These are phyloP conservation scores for Venustampulla echinocandica DNA, from an alignment of 495 filamentous ascomycete species.

Conservation along the genomic window DNA sequence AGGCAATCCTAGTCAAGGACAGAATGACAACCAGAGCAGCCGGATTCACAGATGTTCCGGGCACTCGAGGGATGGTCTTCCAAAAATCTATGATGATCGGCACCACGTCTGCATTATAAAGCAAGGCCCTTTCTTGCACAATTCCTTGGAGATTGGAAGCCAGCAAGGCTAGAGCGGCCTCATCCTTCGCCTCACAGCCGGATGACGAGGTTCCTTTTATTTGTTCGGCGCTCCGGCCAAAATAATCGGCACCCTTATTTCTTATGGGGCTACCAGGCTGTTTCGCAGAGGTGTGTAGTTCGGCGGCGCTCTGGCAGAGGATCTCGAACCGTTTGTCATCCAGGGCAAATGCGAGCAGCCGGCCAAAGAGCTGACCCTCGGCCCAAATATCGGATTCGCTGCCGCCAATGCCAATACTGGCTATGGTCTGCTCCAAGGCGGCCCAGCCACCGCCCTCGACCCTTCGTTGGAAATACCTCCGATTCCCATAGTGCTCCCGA, in stretches of 20 bases:
- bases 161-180: slow-evolving; percentile 20
- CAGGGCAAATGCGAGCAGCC: slow-evolving; percentile 72
- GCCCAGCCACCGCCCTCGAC: slow-evolving; percentile 69
- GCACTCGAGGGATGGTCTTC: slow-evolving; percentile 44
- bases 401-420: slow-evolving; percentile 49
- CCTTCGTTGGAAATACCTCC: slow-evolving; percentile 69
- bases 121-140: slow-evolving; percentile 43
- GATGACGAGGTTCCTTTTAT: background rate
- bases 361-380: slow-evolving; percentile 71
- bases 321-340: slow-evolving; percentile 60
- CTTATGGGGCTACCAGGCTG: background rate
- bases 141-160: slow-evolving; percentile 35
- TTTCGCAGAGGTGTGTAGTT: slow-evolving; percentile 2
- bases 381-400: slow-evolving; percentile 50
- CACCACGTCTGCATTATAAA: slow-evolving; percentile 57
- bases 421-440: slow-evolving; percentile 62
- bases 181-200: slow-evolving; percentile 2
- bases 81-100: slow-evolving; percentile 58
- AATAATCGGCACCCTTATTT: background rate
- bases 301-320: slow-evolving; percentile 16
- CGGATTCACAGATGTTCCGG: slow-evolving; percentile 32
- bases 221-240: background rate
- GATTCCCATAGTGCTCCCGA: slow-evolving; percentile 75
- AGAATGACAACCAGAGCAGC: slow-evolving; percentile 53
- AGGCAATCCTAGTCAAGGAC: slow-evolving; percentile 41